Conservation (phyloP, 2,329 filamentous ascomycete species). For the Ascochyta rabiei region DNA sequence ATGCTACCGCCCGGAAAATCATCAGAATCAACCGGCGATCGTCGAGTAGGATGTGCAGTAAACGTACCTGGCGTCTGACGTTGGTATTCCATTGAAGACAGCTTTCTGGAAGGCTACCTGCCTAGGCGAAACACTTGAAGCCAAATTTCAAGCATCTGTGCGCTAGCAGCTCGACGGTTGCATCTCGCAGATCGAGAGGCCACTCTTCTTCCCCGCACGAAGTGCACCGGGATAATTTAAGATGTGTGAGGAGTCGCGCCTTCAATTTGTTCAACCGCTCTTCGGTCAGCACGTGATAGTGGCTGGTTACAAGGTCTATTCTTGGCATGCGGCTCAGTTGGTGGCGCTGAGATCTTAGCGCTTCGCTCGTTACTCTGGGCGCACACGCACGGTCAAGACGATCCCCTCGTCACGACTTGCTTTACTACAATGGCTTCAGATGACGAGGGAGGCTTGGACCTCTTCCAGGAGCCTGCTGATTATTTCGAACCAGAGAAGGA, state of each 20-base stretch:
- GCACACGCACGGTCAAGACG: constrained; percentile 24
- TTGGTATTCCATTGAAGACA: constrained; percentile 9
- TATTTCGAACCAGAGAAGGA: constrained; percentile 80
- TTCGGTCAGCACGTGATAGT: constrained; percentile 6
- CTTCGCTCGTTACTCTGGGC: constrained; percentile 14
- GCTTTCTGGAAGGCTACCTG: constrained; percentile 17
- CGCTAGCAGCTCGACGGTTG: background rate
- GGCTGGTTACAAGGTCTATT: background rate
- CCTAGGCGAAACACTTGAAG: constrained; percentile 20
- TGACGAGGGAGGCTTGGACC: constrained; percentile 49
- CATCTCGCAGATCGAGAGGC: background rate
- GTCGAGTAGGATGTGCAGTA: constrained; percentile 3
- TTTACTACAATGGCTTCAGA: constrained; percentile 36
- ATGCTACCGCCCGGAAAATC: constrained; percentile 9
- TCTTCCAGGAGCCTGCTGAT: constrained; percentile 82
- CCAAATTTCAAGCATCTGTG: constrained; percentile 5
- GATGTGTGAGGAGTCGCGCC: background rate
- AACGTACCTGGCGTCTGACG: constrained; percentile 16
- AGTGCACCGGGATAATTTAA: background rate
- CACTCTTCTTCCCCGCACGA: background rate
- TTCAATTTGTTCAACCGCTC: background rate
- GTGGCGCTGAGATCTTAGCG: constrained; percentile 9
- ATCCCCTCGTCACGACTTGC: constrained; percentile 16
- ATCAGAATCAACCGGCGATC: constrained; percentile 1
- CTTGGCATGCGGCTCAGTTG: constrained; percentile 16